phyloP scores from a whole-genome alignment of 257 asterid species.

The Striga asiatica region DNA sequence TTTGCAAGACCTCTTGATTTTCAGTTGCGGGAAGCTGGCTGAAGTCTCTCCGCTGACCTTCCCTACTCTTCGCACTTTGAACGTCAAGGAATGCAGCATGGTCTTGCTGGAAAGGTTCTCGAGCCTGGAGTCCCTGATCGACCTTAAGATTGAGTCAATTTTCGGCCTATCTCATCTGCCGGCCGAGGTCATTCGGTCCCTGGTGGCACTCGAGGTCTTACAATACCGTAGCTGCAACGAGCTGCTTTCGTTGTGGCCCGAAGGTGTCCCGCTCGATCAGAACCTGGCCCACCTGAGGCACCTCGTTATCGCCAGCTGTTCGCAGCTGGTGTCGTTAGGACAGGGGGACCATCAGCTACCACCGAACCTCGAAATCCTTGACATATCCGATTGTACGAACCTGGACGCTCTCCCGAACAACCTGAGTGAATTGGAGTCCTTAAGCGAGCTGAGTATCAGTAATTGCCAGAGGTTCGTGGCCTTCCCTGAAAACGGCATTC shows the following conservation, averaged over 20 bases:
- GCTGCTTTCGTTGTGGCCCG: conserved; percentile 20
- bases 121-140: conserved; percentile 13
- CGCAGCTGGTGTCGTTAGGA: conserved; percentile 13
- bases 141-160: conserved; percentile 27
- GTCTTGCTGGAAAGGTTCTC: conserved; percentile 18
- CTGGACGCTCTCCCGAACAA: conserved; percentile 19
- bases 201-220: conserved; percentile 18
- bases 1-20: conserved; percentile 25
- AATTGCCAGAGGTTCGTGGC: conserved; percentile 16
- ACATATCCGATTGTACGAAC: conserved; percentile 18
- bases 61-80: conserved; percentile 23
- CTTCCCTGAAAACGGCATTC: conserved; percentile 25
- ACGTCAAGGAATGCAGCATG: conserved; percentile 21
- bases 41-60: conserved; percentile 16
- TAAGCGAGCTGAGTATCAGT: conserved; percentile 24
- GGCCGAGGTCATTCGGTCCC: conserved; percentile 13
- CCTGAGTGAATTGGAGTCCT: conserved; percentile 11
- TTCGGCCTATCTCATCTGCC: conserved; percentile 19
- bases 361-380: conserved; percentile 23
- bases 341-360: conserved; percentile 9
- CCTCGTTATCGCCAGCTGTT: conserved; percentile 28
- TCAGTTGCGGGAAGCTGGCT: conserved; percentile 27
- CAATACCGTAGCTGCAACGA: conserved; percentile 27
- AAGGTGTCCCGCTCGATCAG: not conserved
- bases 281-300: conserved; percentile 19